These are phyloP conservation scores for Lupinus albus DNA, from an alignment of 306 rosid species.

Conservation along the genomic window DNA sequence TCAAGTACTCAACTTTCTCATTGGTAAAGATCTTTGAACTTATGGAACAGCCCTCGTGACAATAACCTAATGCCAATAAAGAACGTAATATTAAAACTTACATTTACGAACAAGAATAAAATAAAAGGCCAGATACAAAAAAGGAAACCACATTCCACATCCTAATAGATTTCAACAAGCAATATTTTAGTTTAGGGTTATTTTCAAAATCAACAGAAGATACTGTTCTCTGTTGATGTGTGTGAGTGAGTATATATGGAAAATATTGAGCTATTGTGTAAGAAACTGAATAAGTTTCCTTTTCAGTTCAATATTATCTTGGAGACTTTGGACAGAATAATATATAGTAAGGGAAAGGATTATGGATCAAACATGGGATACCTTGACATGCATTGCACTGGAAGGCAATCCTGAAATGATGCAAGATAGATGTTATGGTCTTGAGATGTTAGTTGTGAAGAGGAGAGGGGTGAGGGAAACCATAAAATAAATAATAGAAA, in stretches of 20 bases:
- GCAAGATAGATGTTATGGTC: constrained; percentile 37
- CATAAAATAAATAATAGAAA: constrained; percentile 5
- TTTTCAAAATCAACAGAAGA: not conserved
- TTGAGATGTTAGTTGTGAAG: constrained; percentile 11
- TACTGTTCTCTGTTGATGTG: not conserved
- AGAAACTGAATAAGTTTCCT: constrained; percentile 19
- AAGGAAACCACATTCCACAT: not conserved
- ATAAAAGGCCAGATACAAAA: constrained; percentile 19
- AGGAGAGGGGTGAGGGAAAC: not conserved
- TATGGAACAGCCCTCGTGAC: constrained; percentile 69
- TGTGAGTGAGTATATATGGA: not conserved
- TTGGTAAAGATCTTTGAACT: constrained; percentile 52
- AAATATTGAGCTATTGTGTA: constrained; percentile 11
- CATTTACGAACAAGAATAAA: constrained; percentile 12
- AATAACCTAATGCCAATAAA: constrained; percentile 62
- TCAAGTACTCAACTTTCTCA: constrained; percentile 51
- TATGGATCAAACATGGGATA: constrained; percentile 40
- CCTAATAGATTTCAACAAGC: constrained; percentile 6
- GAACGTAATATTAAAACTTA: constrained; percentile 37
- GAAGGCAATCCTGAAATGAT: constrained; percentile 68
- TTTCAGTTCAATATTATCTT: constrained; percentile 6
- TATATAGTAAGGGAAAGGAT: constrained; percentile 28
- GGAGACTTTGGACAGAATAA: constrained; percentile 14
- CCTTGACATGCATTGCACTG: constrained; percentile 88
- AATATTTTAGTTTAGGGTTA: not conserved